Percentiles rank a stretch among this genome's conserved stretches.
These are phyloP conservation scores for Nothophaeocryptopus gaeumannii DNA, from an alignment of 2,329 filamentous ascomycete genomes.

Conservation along the genomic window DNA sequence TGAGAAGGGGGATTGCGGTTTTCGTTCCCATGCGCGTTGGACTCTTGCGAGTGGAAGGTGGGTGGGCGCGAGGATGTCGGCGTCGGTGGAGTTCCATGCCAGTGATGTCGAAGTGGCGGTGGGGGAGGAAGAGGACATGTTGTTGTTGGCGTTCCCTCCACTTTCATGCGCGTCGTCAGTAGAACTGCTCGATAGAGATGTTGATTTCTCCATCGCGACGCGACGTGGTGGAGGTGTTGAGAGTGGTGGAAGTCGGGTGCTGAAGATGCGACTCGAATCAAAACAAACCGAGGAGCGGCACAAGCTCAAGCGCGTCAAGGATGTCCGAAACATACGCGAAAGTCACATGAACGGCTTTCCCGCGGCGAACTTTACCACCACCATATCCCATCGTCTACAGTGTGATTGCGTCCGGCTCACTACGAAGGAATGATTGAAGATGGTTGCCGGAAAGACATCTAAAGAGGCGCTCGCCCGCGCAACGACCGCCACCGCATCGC, in stretches of 20 bases:
- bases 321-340: background rate
- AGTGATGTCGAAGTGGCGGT: slow-evolving; percentile 6
- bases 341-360: no score
- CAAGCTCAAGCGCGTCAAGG: background rate
- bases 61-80: slow-evolving; percentile 40
- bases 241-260: no score
- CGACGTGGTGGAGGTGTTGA: no score
- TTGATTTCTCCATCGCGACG: no score
- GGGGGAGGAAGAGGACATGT: background rate
- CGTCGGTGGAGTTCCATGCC: slow-evolving; percentile 43
- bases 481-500: slow-evolving; percentile 34
- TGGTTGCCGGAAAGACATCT: slow-evolving; percentile 37
- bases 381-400: background rate
- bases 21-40: slow-evolving; percentile 50
- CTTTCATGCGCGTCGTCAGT: no score
- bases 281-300: no score
- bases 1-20: slow-evolving; percentile 42
- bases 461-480: slow-evolving; percentile 30
- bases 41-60: slow-evolving; percentile 42
- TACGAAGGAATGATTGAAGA: slow-evolving; percentile 10
- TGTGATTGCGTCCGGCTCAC: no score
- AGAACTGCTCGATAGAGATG: no score
- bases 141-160: no score
- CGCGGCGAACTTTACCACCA: background rate
- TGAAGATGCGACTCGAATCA: no score